Conservation (phyloP, 768 basidiomycete genomes). For the Leccinum longicurvipes region DNA sequence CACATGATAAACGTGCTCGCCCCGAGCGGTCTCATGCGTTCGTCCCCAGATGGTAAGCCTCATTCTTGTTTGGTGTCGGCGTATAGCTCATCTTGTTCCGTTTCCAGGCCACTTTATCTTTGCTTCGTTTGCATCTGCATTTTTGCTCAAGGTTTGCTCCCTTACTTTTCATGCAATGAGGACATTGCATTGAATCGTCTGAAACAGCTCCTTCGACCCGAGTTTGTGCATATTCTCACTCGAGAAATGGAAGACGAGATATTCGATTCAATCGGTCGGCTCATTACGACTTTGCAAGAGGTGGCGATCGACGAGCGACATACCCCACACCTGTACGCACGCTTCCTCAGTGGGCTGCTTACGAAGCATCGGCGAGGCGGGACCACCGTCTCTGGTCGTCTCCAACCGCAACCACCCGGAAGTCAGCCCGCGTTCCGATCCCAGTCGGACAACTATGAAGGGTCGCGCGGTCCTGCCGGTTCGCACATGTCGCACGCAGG, state of each 20-base stretch:
- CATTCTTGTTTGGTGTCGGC: not conserved
- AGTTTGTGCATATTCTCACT: conserved; percentile 60
- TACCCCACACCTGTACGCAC: conserved; percentile 75
- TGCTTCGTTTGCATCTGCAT: conserved; percentile 77
- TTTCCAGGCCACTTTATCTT: conserved; percentile 68
- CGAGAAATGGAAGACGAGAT: conserved; percentile 64
- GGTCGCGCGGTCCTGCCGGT: conserved; percentile 30
- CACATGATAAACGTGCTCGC: conserved; percentile 63
- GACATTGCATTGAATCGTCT: not conserved
- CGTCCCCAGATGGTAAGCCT: conserved; percentile 66
- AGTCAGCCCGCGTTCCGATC: conserved; percentile 26
- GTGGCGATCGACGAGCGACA: conserved; percentile 81
- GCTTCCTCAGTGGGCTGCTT: conserved; percentile 72
- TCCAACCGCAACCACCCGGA: conserved; percentile 49
- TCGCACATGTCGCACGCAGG: conserved; percentile 22
- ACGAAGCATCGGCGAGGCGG: conserved; percentile 69
- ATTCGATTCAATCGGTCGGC: conserved; percentile 64
- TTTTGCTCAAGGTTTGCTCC: conserved; percentile 65
- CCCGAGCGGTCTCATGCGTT: conserved; percentile 74
- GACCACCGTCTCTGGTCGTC: conserved; percentile 47
- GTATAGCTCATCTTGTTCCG: not conserved
- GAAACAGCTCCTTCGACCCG: conserved; percentile 64
- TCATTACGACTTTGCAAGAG: conserved; percentile 70
- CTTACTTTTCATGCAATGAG: not conserved
- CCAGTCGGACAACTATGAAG: conserved; percentile 15